These are phyloP conservation scores for Dictyophora rubrovolvata DNA, from an alignment of 768 basidiomycete genomes.

Conservation along the genomic window DNA sequence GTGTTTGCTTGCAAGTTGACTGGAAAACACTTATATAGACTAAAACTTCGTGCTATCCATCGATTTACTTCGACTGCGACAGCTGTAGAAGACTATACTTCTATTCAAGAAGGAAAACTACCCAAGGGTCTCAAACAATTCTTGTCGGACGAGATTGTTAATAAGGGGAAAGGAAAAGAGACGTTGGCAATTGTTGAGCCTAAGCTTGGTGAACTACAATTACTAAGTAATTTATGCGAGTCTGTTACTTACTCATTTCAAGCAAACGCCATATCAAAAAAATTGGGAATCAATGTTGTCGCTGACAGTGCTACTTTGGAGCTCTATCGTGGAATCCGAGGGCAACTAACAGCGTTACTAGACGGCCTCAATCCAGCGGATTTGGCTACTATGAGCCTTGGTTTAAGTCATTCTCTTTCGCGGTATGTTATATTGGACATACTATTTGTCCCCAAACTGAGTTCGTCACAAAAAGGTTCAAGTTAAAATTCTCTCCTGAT, in stretches of 20 bases:
- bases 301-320: constrained; percentile 53
- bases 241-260: neutral
- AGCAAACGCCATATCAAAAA: constrained; percentile 87
- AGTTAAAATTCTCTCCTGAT: constrained; percentile 98
- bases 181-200: constrained; percentile 78
- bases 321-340: constrained; percentile 91
- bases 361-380: constrained; percentile 91
- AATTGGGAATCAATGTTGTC: constrained; percentile 80
- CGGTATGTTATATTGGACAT: constrained; percentile 39
- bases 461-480: constrained; percentile 54
- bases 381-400: constrained; percentile 93
- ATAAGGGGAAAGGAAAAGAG: constrained; percentile 88
- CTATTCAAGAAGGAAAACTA: constrained; percentile 85
- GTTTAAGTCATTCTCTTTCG: constrained; percentile 93
- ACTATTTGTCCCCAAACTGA: neutral
- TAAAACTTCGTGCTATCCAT: constrained; percentile 92
- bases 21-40: constrained; percentile 32
- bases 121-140: constrained; percentile 92
- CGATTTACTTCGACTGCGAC: constrained; percentile 93
- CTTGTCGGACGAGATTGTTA: constrained; percentile 72
- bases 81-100: constrained; percentile 93
- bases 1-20: neutral
- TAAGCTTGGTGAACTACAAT: constrained; percentile 60
- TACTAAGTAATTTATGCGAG: neutral
- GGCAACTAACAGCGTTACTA: constrained; percentile 76